Evolutionary conservation across 768 basidiomycete species (phyloP), one percentile per base, ranked within the genome.

Genomic region (Naganishia antarctica): DNA sequence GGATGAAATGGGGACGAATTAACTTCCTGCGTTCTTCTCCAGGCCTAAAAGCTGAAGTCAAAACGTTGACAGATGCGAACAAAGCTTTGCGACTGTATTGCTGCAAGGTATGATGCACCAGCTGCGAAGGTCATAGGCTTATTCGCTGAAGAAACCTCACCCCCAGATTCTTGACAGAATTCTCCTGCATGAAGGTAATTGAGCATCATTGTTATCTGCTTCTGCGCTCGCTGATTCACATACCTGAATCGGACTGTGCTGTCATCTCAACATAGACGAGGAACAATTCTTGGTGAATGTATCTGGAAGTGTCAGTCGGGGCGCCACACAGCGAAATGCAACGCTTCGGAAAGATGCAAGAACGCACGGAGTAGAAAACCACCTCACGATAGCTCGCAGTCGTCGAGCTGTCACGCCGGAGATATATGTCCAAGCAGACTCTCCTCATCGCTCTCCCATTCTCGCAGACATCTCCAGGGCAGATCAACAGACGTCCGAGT

Each of bases 201-300:
- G 7, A 12, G 5, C 7, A 7, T 12, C 45, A 4, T 37, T 21
- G 25, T 6, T 16, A 4, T 3, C 23, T 13, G 6, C 26, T 13
- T 18, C 1, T n/a, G 11, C n/a, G 16, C 3, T 18, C n/a, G 41
- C 48, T 37, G 28, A 50, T 60, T 57, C 28, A n/a, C n/a, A 7
- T 23, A 26, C 3, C 16, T 26, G n/a, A n/a, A n/a, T n/a, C n/a
- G n/a, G n/a, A n/a, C n/a, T n/a, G n/a, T n/a, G n/a, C 37, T 9
- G 4, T 28, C 11, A n/a, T 29, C 31, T 23, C 23, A 41, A 8
- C 18, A 40, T 21, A 68, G 76, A 92, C 25, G 97, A 94, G 79
- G 94, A 98, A 77, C 91, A 94, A 71, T 89, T 98, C 61, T 84
- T 97, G 37, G 89, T 93, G n/a, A 86, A 84, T 47, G 93, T 97